A percentile compares a stretch with the other conserved stretches of the same genome.
These are phyloP conservation scores for Corymbia citriodora DNA, from an alignment of 441 rosid genomes.

Conservation along the genomic window DNA sequence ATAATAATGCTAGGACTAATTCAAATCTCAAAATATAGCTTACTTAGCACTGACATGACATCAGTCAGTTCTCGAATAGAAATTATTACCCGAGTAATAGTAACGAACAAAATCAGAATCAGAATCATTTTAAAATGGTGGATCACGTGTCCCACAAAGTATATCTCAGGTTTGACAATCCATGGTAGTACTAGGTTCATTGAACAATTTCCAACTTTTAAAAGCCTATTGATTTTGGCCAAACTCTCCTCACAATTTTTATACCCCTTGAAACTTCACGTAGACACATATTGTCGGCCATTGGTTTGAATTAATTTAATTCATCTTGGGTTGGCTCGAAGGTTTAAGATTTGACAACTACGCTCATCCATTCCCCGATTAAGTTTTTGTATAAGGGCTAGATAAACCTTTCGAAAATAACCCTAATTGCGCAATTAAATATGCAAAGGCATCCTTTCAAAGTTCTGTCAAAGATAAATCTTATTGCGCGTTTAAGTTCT, in stretches of 20 bases:
- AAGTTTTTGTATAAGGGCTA: no score
- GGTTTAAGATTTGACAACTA: not conserved
- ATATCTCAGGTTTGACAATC: not conserved
- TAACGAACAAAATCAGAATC: not conserved
- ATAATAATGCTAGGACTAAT: not conserved
- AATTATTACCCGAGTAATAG: not conserved
- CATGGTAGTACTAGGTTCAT: not conserved
- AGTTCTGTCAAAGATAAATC: no score
- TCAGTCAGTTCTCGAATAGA: not conserved
- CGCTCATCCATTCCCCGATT: not conserved
- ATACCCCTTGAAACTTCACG: not conserved
- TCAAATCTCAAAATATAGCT: not conserved
- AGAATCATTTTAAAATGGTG: not conserved
- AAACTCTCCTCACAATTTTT: not conserved
- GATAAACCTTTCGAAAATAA: no score
- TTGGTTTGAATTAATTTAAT: not conserved
- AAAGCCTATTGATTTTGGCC: not conserved
- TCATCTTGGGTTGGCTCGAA: not conserved
- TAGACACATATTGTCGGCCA: not conserved
- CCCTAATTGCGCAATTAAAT: no score
- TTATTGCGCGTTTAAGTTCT: no score
- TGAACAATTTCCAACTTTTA: not conserved
- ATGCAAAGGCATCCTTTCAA: no score
- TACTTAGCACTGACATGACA: no score
- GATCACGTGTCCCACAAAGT: not conserved